phyloP scores from a whole-genome alignment of 2,329 filamentous ascomycete species.

The Monosporascus sp. region DNA sequence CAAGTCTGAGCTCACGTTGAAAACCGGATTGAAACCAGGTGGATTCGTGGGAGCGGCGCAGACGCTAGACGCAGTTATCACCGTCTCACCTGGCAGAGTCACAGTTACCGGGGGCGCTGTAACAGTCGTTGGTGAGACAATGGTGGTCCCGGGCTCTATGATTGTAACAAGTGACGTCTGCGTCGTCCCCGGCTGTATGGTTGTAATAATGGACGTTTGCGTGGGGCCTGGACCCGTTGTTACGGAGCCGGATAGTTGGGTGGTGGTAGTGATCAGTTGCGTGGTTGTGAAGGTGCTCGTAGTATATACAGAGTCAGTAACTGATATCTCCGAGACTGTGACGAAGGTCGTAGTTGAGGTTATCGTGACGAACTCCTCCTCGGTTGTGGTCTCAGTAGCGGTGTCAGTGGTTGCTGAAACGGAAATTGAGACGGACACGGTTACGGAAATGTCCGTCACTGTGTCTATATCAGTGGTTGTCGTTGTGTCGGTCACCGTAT shows the following conservation, averaged over 20 bases:
- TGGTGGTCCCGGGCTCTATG: not conserved
- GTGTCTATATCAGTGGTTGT: constrained; percentile 8
- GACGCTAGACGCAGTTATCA: not conserved
- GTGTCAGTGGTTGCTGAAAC: constrained; percentile 19
- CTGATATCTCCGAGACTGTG: constrained; percentile 19
- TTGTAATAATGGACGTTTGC: constrained; percentile 1
- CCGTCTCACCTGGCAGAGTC: constrained; percentile 7
- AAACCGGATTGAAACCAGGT: constrained; percentile 14
- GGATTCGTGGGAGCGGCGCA: constrained; percentile 42
- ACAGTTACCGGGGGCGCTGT: constrained; percentile 9
- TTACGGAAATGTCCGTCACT: not conserved
- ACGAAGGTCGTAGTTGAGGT: constrained; percentile 22
- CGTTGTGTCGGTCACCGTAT: constrained; percentile 10
- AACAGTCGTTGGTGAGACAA: constrained; percentile 16
- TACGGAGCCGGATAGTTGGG: too few species aligned
- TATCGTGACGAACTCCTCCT: constrained; percentile 21
- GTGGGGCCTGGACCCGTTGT: constrained; percentile 1
- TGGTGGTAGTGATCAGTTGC: constrained; percentile 14
- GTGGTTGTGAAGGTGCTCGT: constrained; percentile 26
- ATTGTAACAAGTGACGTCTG: not conserved
- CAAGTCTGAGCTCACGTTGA: constrained; percentile 33
- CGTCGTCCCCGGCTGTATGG: not conserved
- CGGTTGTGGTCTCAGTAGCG: constrained; percentile 6
- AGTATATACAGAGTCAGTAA: constrained; percentile 26
- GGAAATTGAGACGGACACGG: constrained; percentile 5